Conservation (phyloP, 2,329 filamentous ascomycete species). For the Colletotrichum sp. region DNA sequence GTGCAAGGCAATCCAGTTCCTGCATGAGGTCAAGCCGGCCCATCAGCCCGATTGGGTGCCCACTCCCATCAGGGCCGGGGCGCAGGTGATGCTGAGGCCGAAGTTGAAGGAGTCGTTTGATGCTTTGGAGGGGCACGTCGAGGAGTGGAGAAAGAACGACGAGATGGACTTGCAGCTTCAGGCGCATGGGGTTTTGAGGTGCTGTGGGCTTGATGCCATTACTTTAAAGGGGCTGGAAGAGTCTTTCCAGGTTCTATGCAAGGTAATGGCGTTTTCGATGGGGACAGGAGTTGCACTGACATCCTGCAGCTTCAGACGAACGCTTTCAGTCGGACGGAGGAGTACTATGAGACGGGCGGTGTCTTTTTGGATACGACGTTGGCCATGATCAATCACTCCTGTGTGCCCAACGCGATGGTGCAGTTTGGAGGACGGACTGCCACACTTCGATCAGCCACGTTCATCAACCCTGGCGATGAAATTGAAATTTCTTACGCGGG, state of each 20-base stretch:
- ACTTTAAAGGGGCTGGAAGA: slow-evolving; percentile 47
- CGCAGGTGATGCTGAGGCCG: slow-evolving; percentile 53
- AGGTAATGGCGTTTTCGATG: slow-evolving; percentile 42
- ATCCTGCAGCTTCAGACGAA: slow-evolving; percentile 62
- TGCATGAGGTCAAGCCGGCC: slow-evolving; percentile 40
- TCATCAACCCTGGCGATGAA: slow-evolving; percentile 59
- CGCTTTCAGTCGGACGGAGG: slow-evolving; percentile 62
- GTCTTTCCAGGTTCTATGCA: slow-evolving; percentile 54
- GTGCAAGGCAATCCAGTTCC: slow-evolving; percentile 48
- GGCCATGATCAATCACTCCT: slow-evolving; percentile 69
- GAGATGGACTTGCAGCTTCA: slow-evolving; percentile 57
- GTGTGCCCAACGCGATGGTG: slow-evolving; percentile 64
- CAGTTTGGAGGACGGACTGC: slow-evolving; percentile 58
- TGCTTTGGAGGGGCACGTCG: slow-evolving; percentile 52
- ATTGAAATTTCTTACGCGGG: slow-evolving; percentile 68
- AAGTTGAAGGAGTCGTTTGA: slow-evolving; percentile 35
- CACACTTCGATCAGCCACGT: slow-evolving; percentile 52
- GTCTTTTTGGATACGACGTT: slow-evolving; percentile 61
- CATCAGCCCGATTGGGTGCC: slow-evolving; percentile 44
- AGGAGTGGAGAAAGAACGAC: slow-evolving; percentile 38
- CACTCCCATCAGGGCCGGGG: slow-evolving; percentile 58
- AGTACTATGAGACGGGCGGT: slow-evolving; percentile 51
- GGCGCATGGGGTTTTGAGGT: slow-evolving; percentile 34
- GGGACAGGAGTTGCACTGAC: slow-evolving; percentile 13
- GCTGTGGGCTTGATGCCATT: slow-evolving; percentile 30